These are phyloP conservation scores for Eucalyptus regnans DNA, from an alignment of 345 rosid species.

Conservation along the genomic window DNA sequence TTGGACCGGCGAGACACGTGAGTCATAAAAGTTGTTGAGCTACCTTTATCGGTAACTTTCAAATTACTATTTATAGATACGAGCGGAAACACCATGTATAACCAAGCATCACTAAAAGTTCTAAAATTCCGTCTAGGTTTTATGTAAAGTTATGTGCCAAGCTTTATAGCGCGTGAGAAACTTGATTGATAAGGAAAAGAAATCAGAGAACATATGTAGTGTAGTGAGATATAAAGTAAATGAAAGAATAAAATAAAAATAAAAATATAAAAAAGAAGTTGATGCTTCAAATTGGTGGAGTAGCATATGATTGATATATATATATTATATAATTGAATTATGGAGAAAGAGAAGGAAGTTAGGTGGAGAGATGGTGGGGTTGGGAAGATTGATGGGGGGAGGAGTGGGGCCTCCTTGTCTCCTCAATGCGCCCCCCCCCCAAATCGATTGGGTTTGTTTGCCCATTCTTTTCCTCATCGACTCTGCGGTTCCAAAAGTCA, in stretches of 20 bases:
- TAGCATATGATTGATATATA: background rate
- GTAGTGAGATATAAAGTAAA: background rate
- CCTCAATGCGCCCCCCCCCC: constrained; percentile 5
- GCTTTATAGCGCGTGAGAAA: background rate
- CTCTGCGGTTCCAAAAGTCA: background rate
- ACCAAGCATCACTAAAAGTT: fast-evolving
- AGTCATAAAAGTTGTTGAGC: background rate
- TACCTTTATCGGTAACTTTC: background rate
- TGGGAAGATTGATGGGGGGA: background rate
- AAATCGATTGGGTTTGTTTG: background rate
- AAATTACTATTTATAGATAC: background rate
- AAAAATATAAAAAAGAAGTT: background rate
- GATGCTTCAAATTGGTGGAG: background rate
- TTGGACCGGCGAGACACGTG: background rate
- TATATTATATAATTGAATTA: background rate
- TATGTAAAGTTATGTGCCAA: background rate
- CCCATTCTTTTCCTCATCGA: background rate
- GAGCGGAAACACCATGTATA: fast-evolving
- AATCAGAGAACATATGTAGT: background rate
- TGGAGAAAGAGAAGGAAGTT: background rate
- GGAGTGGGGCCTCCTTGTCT: constrained; percentile 27
- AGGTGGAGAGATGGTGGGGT: background rate
- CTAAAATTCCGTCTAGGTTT: fast-evolving
- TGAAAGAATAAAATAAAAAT: background rate
- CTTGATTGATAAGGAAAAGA: background rate